These are phyloP conservation scores for Spongospora subterranea DNA, from an alignment of 208 protist genomes.

Conservation along the genomic window DNA sequence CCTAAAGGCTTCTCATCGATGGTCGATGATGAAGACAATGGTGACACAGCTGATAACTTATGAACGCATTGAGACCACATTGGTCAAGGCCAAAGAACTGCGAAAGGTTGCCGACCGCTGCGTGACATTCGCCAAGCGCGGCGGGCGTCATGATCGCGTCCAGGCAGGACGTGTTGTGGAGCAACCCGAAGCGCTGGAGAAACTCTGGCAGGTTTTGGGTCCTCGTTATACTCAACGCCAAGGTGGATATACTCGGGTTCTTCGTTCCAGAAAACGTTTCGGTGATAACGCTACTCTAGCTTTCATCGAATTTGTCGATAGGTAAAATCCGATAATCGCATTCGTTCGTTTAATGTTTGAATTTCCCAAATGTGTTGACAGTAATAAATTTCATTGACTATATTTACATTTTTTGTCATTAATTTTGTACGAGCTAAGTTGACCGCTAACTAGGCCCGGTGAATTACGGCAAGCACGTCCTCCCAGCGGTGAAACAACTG, in stretches of 20 bases:
- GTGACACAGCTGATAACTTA: conserved; percentile 57
- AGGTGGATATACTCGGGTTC: conserved; percentile 57
- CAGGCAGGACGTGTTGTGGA: conserved; percentile 33
- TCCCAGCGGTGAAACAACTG: too few species aligned
- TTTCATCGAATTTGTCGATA: conserved; percentile 63
- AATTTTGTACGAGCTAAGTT: too few species aligned
- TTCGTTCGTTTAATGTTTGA: too few species aligned
- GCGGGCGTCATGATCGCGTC: not conserved
- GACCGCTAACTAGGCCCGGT: too few species aligned
- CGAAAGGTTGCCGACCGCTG: not conserved
- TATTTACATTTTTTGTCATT: too few species aligned
- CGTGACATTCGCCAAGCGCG: conserved; percentile 44
- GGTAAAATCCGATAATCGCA: conserved; percentile 45
- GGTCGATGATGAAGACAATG: conserved; percentile 38
- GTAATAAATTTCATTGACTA: too few species aligned
- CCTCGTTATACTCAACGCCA: conserved; percentile 39
- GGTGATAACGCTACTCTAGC: conserved; percentile 58
- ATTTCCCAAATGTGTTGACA: conserved; percentile 18
- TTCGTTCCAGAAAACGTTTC: conserved; percentile 55
- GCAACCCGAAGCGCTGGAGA: conserved; percentile 32
- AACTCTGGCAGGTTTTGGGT: conserved; percentile 49
- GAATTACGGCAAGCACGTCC: not conserved
- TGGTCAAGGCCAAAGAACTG: conserved; percentile 55
- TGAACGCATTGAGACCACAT: conserved; percentile 60
- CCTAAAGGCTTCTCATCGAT: not conserved